Evolutionary conservation across 164 flowering plant genomes (phyloP), one percentile per base, ranked within the genome.

Genomic region (Litsea cubeba): DNA sequence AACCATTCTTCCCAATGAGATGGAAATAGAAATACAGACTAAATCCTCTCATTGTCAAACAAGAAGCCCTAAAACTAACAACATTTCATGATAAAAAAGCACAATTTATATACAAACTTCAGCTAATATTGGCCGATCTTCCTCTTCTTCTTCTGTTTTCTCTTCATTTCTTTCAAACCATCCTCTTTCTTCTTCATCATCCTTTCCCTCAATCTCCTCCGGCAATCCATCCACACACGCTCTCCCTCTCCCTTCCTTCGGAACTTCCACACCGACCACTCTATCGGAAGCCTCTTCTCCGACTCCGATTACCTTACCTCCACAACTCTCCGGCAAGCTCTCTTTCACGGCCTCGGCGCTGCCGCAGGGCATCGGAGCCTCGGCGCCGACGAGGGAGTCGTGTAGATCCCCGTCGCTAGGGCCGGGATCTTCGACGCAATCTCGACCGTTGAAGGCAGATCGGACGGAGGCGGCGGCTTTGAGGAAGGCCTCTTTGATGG

Each of bases 401-500:
- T 78, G 24, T 6, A 75, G 18, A 0, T 62, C 82, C 10, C 70
- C 79, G 28, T 76, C 58, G 28, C 24, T 23, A 0, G 88, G 86
- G 71, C 72, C 76, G 0, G 89, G 88, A 69, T 85, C 86, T 22
- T 73, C 68, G 23, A 87, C 75, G 81, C 86, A 85, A 32, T 50
- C 78, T 1, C 71, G 74, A 0, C 60, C 67, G 12, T 72, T 74
- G 0, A 24, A 66, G 4, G 71, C 79, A 3, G 91, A 88, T 71
- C 82, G 73, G 72, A 89, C 83, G 63, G 93, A 90, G 35, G 81
- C 24, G 71, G 98, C 97, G 17, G 99, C 99, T 76, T 83, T 92
- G 76, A 84, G 71, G 79, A 95, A 93, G 15, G 99, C 99, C 72
- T 91, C 90, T 32, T 82, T 77, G 81, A 93, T 95, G 68, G 91